These are phyloP conservation scores for Neltuma alba DNA, from an alignment of 306 rosid species.

Conservation along the genomic window DNA sequence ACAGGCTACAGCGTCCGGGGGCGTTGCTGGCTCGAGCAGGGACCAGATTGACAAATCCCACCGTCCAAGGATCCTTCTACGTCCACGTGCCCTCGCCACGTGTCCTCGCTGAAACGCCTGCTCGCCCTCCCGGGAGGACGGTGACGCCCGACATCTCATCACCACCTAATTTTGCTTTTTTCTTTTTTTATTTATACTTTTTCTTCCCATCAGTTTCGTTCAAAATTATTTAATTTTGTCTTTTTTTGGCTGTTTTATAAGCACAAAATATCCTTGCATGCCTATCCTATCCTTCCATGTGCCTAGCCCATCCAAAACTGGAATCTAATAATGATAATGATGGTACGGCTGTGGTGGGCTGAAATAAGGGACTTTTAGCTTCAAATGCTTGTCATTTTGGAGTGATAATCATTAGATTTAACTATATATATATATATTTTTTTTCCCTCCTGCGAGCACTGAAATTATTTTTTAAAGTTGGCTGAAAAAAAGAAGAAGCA, in stretches of 20 bases:
- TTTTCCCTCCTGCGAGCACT: no score
- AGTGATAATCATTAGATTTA: no score
- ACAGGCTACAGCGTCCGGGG: background rate
- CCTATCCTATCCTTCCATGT: background rate
- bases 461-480: no score
- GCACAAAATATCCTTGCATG: background rate
- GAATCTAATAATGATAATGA: background rate
- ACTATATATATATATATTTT: no score
- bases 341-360: background rate
- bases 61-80: slow-evolving; percentile 41
- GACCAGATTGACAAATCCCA: slow-evolving; percentile 21
- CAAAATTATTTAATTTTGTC: background rate
- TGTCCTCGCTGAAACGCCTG: no score
- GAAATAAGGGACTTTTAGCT: no score
- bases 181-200: background rate
- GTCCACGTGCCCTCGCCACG: slow-evolving; percentile 47
- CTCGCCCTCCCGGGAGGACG: no score
- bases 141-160: slow-evolving; percentile 7
- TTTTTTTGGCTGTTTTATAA: background rate
- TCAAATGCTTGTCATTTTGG: no score
- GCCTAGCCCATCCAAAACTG: background rate
- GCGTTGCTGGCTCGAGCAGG: background rate
- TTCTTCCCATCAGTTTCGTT: background rate
- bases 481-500: no score
- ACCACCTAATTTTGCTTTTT: no score